A percentile compares a stretch with the other conserved stretches of the same genome.
Conservation (phyloP, 2,329 filamentous ascomycete genomes). For the Fusarium temperatum region DNA sequence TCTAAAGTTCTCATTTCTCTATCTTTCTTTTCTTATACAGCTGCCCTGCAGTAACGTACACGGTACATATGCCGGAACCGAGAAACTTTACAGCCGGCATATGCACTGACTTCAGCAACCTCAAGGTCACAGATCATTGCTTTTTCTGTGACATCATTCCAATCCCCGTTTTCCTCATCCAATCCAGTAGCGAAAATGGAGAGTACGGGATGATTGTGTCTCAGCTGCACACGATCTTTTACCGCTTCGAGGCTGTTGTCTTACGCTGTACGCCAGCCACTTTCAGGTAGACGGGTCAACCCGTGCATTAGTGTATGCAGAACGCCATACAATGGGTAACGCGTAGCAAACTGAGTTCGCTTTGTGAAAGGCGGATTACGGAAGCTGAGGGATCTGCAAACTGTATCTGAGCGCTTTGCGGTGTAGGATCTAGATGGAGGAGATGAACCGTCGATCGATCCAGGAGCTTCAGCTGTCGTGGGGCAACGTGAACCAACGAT, state of each 20-base stretch:
- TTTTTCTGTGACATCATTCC: not conserved
- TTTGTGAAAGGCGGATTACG: not conserved
- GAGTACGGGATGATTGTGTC: not conserved
- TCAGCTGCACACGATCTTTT: not conserved
- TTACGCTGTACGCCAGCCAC: not conserved
- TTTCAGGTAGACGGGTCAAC: not conserved
- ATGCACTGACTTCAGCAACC: not conserved
- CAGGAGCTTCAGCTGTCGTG: not conserved
- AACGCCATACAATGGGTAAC: not conserved
- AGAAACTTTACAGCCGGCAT: not conserved
- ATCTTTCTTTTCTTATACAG: not conserved
- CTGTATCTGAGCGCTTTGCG: not conserved
- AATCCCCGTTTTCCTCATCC: not conserved
- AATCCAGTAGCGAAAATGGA: not conserved
- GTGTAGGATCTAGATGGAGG: not conserved
- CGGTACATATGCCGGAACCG: not conserved
- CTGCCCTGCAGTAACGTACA: not conserved
- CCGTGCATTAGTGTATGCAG: not conserved
- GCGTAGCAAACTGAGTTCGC: not conserved
- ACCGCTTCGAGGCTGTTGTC: not conserved
- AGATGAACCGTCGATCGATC: not conserved
- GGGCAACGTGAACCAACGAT: too few relatives aligned
- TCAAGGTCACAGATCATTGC: not conserved
- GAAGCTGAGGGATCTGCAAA: not conserved
- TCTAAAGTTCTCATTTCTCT: not conserved